Percentiles rank a stretch among this genome's conserved stretches.
Conservation (phyloP, 2,329 filamentous ascomycete genomes). For the Cryoendolithus antarcticus region DNA sequence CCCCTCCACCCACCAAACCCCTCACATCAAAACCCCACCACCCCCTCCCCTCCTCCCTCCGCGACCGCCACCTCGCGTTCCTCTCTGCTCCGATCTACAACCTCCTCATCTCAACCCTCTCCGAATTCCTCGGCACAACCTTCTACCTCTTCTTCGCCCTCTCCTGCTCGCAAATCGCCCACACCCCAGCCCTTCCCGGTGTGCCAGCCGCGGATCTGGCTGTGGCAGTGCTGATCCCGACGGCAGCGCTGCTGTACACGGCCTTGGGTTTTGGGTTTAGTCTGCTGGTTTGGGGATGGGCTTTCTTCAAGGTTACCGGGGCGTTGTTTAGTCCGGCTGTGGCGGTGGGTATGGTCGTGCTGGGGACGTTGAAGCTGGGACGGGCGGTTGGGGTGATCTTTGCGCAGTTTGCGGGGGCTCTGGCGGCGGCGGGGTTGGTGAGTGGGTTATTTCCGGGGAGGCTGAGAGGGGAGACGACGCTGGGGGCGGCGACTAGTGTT, state of each 20-base stretch:
- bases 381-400: conserved; percentile 18
- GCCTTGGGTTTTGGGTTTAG: conserved; percentile 19
- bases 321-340: conserved; percentile 23
- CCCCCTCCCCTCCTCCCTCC: neutral
- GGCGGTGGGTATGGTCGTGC: conserved; percentile 19
- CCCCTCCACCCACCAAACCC: neutral
- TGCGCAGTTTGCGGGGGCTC: conserved; percentile 19
- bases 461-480: conserved; percentile 24
- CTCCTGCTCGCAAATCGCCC: conserved; percentile 28
- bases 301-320: conserved; percentile 18
- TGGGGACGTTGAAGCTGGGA: conserved; percentile 14
- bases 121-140: conserved; percentile 24
- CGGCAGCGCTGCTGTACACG: conserved; percentile 19
- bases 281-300: conserved; percentile 20
- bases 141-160: conserved; percentile 25
- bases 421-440: conserved; percentile 20
- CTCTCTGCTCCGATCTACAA: conserved; percentile 3
- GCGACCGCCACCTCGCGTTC: neutral
- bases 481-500: conserved; percentile 31
- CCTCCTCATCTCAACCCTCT: conserved; percentile 14
- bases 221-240: conserved; percentile 10
- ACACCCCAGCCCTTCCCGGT: conserved; percentile 27
- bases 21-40: neutral
- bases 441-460: conserved; percentile 19
- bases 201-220: conserved; percentile 11